These are phyloP conservation scores for Aspergillus pseudoglaucus DNA, from an alignment of 2,329 filamentous ascomycete species.

Conservation along the genomic window DNA sequence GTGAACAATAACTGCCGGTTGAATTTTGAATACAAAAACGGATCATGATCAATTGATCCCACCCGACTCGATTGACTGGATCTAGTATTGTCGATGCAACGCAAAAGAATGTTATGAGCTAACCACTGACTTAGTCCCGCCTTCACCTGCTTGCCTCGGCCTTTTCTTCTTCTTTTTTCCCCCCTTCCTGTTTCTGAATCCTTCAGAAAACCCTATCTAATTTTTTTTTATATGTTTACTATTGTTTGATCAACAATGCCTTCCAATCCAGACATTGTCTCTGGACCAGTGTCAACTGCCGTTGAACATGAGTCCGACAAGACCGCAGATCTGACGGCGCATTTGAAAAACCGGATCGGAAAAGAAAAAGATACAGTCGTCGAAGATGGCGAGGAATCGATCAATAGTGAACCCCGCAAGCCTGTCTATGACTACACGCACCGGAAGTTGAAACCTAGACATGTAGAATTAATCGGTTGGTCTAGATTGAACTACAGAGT, in stretches of 20 bases:
- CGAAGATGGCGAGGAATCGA: constrained; percentile 14
- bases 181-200: neutral
- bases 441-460: constrained; percentile 38
- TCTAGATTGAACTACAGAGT: neutral
- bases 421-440: constrained; percentile 28
- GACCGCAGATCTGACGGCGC: neutral
- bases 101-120: too few species aligned
- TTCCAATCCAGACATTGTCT: neutral
- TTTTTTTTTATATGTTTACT: too few species aligned
- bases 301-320: neutral
- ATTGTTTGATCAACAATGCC: neutral
- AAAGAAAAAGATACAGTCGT: constrained; percentile 13
- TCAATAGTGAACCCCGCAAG: constrained; percentile 19
- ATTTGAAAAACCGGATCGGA: neutral
- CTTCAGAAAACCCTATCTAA: constrained; percentile 6
- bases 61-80: too few species aligned
- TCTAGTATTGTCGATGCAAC: too few species aligned
- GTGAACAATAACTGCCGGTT: too few species aligned
- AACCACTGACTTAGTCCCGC: too few species aligned
- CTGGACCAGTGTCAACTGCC: neutral
- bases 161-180: neutral
- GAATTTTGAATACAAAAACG: too few species aligned
- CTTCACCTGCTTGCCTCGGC: neutral
- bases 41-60: too few species aligned
- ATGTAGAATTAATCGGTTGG: constrained; percentile 40